Conservation (phyloP, 2,329 filamentous ascomycete species). For the Paradendryphiella salina region DNA sequence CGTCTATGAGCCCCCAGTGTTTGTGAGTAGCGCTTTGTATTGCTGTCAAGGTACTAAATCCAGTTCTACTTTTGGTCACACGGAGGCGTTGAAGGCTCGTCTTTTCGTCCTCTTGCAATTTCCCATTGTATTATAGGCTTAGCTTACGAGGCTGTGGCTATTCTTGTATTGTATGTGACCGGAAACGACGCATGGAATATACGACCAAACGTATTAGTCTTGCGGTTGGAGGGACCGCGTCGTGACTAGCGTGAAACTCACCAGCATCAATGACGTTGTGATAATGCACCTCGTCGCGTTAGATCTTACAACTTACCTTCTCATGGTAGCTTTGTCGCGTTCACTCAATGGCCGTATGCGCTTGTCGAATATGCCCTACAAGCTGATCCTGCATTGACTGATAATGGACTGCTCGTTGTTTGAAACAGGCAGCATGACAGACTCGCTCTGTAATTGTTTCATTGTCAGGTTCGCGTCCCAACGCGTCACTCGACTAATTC, state of each 20-base stretch:
- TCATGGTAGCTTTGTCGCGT: not conserved
- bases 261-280: not conserved
- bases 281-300: not conserved
- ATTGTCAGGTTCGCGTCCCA: not conserved
- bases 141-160: too few relatives aligned
- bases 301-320: not conserved
- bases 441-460: constrained; percentile 5
- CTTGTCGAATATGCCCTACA: not conserved
- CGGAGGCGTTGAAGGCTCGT: too few relatives aligned
- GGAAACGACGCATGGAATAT: too few relatives aligned
- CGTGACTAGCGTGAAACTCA: not conserved
- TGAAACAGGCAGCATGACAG: not conserved
- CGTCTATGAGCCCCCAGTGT: too few relatives aligned
- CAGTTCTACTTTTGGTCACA: too few relatives aligned
- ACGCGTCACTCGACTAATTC: not conserved
- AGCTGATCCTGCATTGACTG: not conserved
- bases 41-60: too few relatives aligned
- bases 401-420: not conserved
- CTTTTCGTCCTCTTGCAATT: too few relatives aligned
- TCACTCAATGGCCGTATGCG: not conserved
- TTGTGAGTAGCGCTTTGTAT: too few relatives aligned
- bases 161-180: too few relatives aligned
- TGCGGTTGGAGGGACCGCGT: too few relatives aligned
- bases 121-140: too few relatives aligned
- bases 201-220: too few relatives aligned